Conservation (phyloP, 805 yeast species). For the Sugiyamaella valdiviana region DNA sequence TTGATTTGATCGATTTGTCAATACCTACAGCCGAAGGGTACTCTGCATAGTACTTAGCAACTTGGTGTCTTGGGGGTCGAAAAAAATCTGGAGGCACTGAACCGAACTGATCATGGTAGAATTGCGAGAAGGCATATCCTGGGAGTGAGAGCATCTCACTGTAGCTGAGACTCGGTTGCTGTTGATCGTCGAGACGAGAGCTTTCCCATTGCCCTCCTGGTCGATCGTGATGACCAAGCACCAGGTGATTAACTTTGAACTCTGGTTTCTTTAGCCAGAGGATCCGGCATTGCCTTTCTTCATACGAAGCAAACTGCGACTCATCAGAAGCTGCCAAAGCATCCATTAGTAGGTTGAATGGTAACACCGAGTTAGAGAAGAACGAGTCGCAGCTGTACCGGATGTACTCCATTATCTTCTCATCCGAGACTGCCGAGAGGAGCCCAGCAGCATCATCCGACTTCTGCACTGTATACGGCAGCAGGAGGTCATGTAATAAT, state of each 20-base stretch:
- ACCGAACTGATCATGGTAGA: constrained; percentile 11
- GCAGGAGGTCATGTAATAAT: constrained; percentile 21
- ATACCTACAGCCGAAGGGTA: constrained; percentile 27
- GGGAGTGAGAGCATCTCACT: constrained; percentile 33
- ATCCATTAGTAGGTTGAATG: constrained; percentile 27
- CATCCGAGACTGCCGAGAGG: constrained; percentile 21
- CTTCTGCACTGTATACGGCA: constrained; percentile 2
- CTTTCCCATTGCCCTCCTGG: constrained; percentile 34
- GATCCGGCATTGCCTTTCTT: constrained; percentile 23
- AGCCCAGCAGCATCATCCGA: constrained; percentile 1
- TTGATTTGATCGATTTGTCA: constrained; percentile 11
- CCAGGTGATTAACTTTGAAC: constrained; percentile 18
- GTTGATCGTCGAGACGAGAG: constrained; percentile 15
- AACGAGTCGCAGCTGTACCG: constrained; percentile 12
- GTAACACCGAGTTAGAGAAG: constrained; percentile 19
- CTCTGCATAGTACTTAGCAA: constrained; percentile 24
- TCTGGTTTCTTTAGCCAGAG: constrained; percentile 21
- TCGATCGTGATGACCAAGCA: constrained; percentile 21
- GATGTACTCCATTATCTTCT: constrained; percentile 20
- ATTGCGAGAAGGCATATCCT: constrained; percentile 26
- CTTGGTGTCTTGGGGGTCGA: constrained; percentile 27
- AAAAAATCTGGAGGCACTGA: constrained; percentile 14
- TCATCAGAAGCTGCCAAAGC: constrained; percentile 26
- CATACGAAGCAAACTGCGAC: constrained; percentile 15
- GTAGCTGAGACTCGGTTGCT: constrained; percentile 24